A percentile compares a stretch with the other conserved stretches of the same genome.
phyloP scores from a whole-genome alignment of 2,329 filamentous ascomycete species.

The Penicillium digitatum region DNA sequence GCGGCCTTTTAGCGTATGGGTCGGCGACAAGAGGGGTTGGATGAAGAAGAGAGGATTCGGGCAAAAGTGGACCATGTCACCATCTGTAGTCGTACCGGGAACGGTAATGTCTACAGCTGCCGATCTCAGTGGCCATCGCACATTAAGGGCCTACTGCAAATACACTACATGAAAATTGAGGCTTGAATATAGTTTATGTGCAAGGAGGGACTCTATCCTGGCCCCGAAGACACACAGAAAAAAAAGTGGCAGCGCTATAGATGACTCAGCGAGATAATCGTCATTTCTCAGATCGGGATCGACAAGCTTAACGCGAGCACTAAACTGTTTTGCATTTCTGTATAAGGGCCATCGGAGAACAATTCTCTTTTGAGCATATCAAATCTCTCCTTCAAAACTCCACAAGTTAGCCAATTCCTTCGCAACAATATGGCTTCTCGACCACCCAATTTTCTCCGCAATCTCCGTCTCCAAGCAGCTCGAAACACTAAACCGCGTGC shows the following conservation, averaged over 20 bases:
- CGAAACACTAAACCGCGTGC: slow-evolving; percentile 1
- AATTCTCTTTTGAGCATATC: background rate
- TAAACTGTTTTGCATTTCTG: background rate
- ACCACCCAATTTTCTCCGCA: slow-evolving; percentile 10
- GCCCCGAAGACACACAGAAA: background rate
- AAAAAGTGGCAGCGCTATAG: background rate
- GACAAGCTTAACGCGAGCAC: background rate
- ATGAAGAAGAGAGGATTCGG: slow-evolving; percentile 20
- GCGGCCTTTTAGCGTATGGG: slow-evolving; percentile 14
- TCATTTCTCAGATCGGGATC: background rate
- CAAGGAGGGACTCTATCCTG: slow-evolving; percentile 1
- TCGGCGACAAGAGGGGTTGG: slow-evolving; percentile 14
- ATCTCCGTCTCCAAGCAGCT: slow-evolving; percentile 15
- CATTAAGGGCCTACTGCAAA: slow-evolving; percentile 1
- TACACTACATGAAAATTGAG: background rate
- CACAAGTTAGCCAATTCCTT: background rate
- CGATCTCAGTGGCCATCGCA: slow-evolving; percentile 15
- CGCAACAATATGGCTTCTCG: slow-evolving; percentile 9
- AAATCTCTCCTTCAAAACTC: no score
- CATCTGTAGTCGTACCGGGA: slow-evolving; percentile 16
- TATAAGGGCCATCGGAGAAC: background rate
- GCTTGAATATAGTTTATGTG: background rate
- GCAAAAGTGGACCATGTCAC: slow-evolving; percentile 23
- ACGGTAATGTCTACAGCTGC: slow-evolving; percentile 19
- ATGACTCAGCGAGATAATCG: slow-evolving; percentile 8